Evolutionary conservation across 2,329 filamentous ascomycete species (phyloP), one percentile per base, ranked within the genome.

Genomic region (Aspergillus vadensis): DNA sequence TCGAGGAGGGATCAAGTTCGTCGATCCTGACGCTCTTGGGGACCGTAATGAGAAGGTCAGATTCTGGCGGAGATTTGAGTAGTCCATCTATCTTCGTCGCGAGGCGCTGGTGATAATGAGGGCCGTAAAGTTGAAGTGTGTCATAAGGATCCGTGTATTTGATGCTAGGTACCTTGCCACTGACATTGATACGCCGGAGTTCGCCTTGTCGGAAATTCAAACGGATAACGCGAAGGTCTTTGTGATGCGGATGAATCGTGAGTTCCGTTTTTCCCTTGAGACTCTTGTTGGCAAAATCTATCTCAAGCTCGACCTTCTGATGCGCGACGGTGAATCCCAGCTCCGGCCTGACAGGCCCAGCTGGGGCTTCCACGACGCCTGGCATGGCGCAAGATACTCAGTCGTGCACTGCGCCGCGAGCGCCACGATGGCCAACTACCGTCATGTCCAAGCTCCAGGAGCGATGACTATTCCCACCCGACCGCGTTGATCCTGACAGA

Each of bases 291-390:
- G 85, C 83, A 74, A 99, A 96, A 78, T 96, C 91, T 72, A 99
- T 83, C 70, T 98, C 93, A 62, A 99, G 82, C 69, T 92, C 89
- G 53, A 99, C 88, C 74, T 91, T 91, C 78, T 98, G 94, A 77
- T 92, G 89, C 57, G 91, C 83, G 60, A 98, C 81, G 51, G 81
- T 81, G 70, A 83, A 87, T 39, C 79, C 79, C 61, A 74, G 68
- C 30, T 69, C 70, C 54, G 70, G 66, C 67, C 69, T 70, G 59
- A 63, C 62, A 57, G 72, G 67, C 57, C 67, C 69, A 50, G 65
- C 64, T 41, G 69, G 67, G 58, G 69, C 70, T 59, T 78, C 76
- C 56, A 78, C 70, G 63, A 77, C 69, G 65, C 76, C 75, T 60
- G 75, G 76, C 76, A 78, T 78, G 62, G 69, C 70, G 70, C 69